Conservation (phyloP, 768 basidiomycete genomes). For the Lentinus tigrinus region DNA sequence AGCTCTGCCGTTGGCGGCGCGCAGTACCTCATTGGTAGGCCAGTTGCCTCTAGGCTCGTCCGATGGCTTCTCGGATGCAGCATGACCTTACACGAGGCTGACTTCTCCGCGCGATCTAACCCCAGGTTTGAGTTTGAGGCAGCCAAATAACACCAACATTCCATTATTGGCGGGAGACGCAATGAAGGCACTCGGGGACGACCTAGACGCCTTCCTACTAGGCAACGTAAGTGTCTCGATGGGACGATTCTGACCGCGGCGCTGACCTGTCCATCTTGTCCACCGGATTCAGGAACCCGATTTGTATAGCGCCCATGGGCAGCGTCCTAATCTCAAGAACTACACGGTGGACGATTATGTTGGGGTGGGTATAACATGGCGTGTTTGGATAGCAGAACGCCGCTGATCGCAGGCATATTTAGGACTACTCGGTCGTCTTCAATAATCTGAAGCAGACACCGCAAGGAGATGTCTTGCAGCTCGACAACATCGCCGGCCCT, state of each 20-base stretch:
- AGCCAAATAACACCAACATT: slow-evolving; percentile 37
- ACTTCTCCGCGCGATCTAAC: neutral
- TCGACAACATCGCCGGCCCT: slow-evolving; percentile 46
- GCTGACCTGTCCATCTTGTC: neutral
- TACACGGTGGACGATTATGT: slow-evolving; percentile 49
- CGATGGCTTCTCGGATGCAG: neutral
- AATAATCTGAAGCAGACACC: slow-evolving; percentile 36
- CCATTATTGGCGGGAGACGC: slow-evolving; percentile 35
- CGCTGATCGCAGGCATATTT: neutral
- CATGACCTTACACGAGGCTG: slow-evolving; percentile 5
- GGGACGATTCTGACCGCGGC: neutral
- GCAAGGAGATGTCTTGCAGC: slow-evolving; percentile 37
- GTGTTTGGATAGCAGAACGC: neutral
- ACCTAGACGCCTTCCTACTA: slow-evolving; percentile 45
- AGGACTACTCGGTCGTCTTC: slow-evolving; percentile 44
- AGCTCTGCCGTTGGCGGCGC: slow-evolving; percentile 27
- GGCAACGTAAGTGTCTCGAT: slow-evolving; percentile 44
- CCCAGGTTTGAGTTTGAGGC: slow-evolving; percentile 42
- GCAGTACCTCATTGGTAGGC: slow-evolving; percentile 34
- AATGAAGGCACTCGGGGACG: slow-evolving; percentile 35
- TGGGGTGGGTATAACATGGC: slow-evolving; percentile 31
- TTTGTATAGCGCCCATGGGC: slow-evolving; percentile 46
- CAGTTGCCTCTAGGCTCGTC: neutral
- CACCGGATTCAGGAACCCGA: slow-evolving; percentile 50
- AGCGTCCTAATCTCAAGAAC: slow-evolving; percentile 42